These are phyloP conservation scores for Leccinum ochraceum DNA, from an alignment of 768 basidiomycete species.

Conservation along the genomic window DNA sequence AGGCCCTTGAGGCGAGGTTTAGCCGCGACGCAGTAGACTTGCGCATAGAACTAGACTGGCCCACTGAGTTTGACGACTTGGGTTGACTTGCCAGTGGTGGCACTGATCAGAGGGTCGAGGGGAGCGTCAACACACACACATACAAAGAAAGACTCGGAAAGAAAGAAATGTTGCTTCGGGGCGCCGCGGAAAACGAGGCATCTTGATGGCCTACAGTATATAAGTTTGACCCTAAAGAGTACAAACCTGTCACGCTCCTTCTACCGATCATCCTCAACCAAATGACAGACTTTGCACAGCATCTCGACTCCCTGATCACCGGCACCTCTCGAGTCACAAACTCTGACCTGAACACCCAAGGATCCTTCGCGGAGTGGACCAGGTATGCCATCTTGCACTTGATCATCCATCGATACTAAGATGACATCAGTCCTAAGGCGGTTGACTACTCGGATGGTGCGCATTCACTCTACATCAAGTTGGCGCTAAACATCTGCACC, in stretches of 20 bases:
- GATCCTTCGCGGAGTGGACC: constrained; percentile 23
- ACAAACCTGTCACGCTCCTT: neutral
- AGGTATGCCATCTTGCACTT: constrained; percentile 20
- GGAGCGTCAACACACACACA: neutral
- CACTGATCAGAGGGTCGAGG: constrained; percentile 10
- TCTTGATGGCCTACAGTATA: no score
- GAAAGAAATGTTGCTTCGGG: neutral
- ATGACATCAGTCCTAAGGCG: constrained; percentile 16
- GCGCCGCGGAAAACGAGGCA: neutral
- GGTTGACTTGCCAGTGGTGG: constrained; percentile 7
- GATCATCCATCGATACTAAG: constrained; percentile 17
- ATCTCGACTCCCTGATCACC: constrained; percentile 24
- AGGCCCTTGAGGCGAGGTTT: constrained; percentile 8
- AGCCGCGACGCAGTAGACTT: constrained; percentile 6
- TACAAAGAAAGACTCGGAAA: neutral
- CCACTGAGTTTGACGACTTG: neutral
- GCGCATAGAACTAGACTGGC: neutral
- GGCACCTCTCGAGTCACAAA: constrained; percentile 9
- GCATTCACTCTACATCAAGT: neutral
- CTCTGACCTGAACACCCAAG: constrained; percentile 16
- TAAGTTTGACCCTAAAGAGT: no score
- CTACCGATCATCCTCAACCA: neutral
- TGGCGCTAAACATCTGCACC: constrained; percentile 6
- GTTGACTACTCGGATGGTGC: constrained; percentile 19
- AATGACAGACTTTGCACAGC: constrained; percentile 26